These are phyloP conservation scores for Epicoccum nigrum DNA, from an alignment of 2,329 filamentous ascomycete genomes.

Conservation along the genomic window DNA sequence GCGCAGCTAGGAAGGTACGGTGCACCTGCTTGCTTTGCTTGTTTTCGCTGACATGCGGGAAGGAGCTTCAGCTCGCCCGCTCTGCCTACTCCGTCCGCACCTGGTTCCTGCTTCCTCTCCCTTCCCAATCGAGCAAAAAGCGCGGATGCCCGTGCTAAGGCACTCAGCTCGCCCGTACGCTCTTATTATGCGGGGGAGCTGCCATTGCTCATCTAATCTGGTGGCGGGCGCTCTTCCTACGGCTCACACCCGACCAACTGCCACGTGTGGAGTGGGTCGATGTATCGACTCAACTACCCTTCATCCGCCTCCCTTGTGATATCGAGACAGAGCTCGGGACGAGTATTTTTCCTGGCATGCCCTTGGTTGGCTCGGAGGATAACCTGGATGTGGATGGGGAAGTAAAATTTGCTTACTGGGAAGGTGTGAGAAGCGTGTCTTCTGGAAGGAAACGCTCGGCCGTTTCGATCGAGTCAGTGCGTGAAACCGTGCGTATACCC, in stretches of 20 bases:
- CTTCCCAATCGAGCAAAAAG: no score
- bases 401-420: conserved; percentile 10
- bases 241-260: conserved; percentile 1
- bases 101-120: no score
- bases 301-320: no score
- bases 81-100: no score
- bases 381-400: conserved; percentile 8
- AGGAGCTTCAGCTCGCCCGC: no score
- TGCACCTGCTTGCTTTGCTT: no score
- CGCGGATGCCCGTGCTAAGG: no score
- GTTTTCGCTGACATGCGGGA: no score
- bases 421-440: background rate
- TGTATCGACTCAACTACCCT: no score
- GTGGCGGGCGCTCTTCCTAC: background rate
- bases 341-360: background rate
- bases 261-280: conserved; percentile 13
- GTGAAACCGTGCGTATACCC: conserved; percentile 8
- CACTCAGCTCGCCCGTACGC: no score
- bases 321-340: background rate
- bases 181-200: conserved; percentile 7
- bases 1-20: no score
- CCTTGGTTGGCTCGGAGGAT: conserved; percentile 2
- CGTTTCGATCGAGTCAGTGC: conserved; percentile 6
- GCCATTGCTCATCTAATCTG: background rate
- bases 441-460: conserved; percentile 16